Conservation (phyloP, 768 basidiomycete genomes). For the Macrolepiota albuminosa region DNA sequence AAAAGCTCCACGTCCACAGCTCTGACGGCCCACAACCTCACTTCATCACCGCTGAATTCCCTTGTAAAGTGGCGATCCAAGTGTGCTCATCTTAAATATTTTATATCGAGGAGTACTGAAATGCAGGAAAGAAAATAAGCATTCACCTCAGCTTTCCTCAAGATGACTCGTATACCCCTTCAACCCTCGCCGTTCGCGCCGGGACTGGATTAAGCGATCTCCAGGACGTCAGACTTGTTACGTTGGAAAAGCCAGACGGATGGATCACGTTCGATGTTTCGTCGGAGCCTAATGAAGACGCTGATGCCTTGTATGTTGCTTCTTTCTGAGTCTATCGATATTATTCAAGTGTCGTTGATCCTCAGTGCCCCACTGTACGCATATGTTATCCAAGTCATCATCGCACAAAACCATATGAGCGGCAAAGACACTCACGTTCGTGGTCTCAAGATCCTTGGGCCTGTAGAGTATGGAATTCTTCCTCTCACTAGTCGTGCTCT, state of each 20-base stretch:
- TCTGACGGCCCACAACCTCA: slow-evolving; percentile 97
- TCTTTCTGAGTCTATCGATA: neutral
- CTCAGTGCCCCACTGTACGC: slow-evolving; percentile 81
- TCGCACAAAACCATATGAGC: slow-evolving; percentile 94
- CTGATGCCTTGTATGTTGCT: slow-evolving; percentile 65
- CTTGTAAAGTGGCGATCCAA: slow-evolving; percentile 84
- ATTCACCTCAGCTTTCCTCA: slow-evolving; percentile 73
- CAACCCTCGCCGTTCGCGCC: slow-evolving; percentile 83
- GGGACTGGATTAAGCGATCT: slow-evolving; percentile 90
- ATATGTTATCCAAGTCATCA: slow-evolving; percentile 85
- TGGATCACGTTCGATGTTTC: slow-evolving; percentile 90
- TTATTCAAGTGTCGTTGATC: neutral
- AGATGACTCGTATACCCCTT: slow-evolving; percentile 97
- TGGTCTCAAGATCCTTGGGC: slow-evolving; percentile 83
- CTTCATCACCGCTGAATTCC: slow-evolving; percentile 91
- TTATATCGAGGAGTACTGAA: neutral
- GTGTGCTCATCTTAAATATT: slow-evolving; percentile 33
- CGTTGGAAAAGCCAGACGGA: slow-evolving; percentile 87
- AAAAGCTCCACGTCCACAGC: slow-evolving; percentile 36
- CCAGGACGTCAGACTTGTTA: slow-evolving; percentile 84
- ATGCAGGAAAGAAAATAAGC: slow-evolving; percentile 69
- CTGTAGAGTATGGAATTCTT: slow-evolving; percentile 56
- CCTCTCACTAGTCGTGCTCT: neutral
- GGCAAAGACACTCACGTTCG: slow-evolving; percentile 99
- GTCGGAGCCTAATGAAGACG: slow-evolving; percentile 73